phyloP scores from a whole-genome alignment of 306 rosid species.

The Acacia confusa region DNA sequence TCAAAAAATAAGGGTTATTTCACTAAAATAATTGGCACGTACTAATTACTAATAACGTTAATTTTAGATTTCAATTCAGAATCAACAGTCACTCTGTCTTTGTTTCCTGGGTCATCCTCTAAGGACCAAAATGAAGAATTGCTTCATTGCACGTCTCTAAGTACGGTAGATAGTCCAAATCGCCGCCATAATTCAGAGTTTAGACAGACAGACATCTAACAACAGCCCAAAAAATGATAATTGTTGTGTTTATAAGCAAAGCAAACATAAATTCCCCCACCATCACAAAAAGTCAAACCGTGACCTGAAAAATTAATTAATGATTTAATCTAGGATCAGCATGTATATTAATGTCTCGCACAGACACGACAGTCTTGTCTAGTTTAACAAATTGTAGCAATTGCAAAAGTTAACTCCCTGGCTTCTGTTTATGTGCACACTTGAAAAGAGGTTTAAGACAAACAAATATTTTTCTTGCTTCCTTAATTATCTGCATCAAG shows the following conservation, averaged over 20 bases:
- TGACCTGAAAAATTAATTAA: constrained; percentile 18
- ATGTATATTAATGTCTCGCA: constrained; percentile 34
- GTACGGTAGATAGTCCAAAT: not conserved
- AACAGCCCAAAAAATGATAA: not conserved
- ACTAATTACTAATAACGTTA: not conserved
- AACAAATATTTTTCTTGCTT: not conserved
- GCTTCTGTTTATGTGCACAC: constrained; percentile 35
- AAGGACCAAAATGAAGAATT: not conserved
- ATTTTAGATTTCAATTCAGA: not conserved
- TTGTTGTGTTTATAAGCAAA: constrained; percentile 12
- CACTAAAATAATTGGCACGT: too few species aligned
- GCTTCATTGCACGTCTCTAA: not conserved
- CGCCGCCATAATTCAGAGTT: not conserved
- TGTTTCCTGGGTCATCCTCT: not conserved
- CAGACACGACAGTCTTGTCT: constrained; percentile 34
- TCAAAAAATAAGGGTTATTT: not conserved
- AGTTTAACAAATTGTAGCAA: constrained; percentile 21
- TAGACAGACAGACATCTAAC: not conserved
- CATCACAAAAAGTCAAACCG: not conserved
- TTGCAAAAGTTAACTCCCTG: not conserved
- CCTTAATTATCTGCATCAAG: constrained; percentile 1
- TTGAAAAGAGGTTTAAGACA: constrained; percentile 25
- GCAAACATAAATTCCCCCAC: not conserved
- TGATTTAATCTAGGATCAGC: constrained; percentile 31
- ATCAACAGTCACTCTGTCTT: not conserved